phyloP scores from a whole-genome alignment of 768 basidiomycete genomes.

The Amyloporia xantha region DNA sequence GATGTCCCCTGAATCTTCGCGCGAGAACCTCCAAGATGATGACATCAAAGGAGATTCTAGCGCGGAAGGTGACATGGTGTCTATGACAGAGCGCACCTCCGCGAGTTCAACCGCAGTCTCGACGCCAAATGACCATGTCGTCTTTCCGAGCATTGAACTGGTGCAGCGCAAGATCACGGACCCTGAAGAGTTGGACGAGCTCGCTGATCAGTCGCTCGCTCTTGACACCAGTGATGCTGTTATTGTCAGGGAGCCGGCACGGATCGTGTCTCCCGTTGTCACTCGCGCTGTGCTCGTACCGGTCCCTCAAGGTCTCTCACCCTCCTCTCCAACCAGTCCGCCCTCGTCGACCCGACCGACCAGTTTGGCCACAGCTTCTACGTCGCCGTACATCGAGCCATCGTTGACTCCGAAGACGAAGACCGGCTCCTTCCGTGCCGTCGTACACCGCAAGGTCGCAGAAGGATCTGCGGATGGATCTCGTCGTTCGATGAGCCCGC shows the following conservation, averaged over 20 bases:
- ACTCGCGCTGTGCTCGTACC: slow-evolving; percentile 12
- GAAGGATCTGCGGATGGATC: slow-evolving; percentile 9
- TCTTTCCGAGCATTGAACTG: background rate
- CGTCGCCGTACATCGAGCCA: slow-evolving; percentile 15
- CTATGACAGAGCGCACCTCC: background rate
- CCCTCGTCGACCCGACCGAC: slow-evolving; percentile 4
- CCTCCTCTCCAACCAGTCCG: slow-evolving; percentile 6
- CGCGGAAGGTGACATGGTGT: background rate
- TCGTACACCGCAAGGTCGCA: slow-evolving; percentile 25
- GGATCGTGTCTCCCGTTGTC: slow-evolving; percentile 10
- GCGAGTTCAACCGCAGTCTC: background rate
- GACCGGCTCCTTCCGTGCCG: slow-evolving; percentile 24
- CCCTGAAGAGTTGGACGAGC: background rate
- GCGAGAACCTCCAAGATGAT: background rate
- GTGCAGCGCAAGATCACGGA: background rate
- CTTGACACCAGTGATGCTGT: slow-evolving; percentile 9
- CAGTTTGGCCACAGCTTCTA: slow-evolving; percentile 1
- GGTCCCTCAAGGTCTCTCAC: slow-evolving; percentile 8
- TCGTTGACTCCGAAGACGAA: slow-evolving; percentile 15
- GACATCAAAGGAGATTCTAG: background rate
- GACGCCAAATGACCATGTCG: background rate
- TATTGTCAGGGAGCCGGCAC: slow-evolving; percentile 14
- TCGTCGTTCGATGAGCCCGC: background rate
- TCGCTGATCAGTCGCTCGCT: slow-evolving; percentile 8
- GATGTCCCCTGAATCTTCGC: too few species aligned